A percentile compares a stretch with the other conserved stretches of the same genome.
These are phyloP conservation scores for Colletotrichum spinosum DNA, from an alignment of 2,329 filamentous ascomycete species.

Conservation along the genomic window DNA sequence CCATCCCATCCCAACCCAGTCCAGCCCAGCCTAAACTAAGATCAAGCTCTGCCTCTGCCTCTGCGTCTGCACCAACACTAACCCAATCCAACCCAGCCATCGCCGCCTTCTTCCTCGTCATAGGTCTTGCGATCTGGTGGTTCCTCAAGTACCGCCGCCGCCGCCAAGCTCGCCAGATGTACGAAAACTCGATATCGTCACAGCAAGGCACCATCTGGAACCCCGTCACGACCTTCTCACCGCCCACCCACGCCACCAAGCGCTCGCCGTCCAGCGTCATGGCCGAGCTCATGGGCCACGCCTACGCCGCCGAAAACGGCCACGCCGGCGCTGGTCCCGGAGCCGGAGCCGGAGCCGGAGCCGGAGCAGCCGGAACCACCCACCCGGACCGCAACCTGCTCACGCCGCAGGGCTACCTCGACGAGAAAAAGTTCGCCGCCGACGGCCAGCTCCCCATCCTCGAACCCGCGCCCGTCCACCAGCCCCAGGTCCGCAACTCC, in stretches of 20 bases:
- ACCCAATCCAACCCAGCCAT: constrained; percentile 1
- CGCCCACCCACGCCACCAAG: constrained; percentile 17
- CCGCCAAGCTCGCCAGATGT: constrained; percentile 11
- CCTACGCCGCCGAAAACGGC: constrained; percentile 40
- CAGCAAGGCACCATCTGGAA: constrained; percentile 21
- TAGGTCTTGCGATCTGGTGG: constrained; percentile 35
- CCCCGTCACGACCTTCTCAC: constrained; percentile 18
- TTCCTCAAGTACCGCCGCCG: constrained; percentile 29
- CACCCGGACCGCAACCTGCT: constrained; percentile 17
- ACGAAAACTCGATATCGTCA: constrained; percentile 1
- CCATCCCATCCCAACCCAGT: constrained; percentile 4
- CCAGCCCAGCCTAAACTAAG: constrained; percentile 30
- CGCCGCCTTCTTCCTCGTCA: constrained; percentile 25
- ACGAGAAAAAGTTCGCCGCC: constrained; percentile 38
- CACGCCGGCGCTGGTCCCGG: neutral
- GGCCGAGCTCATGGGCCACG: constrained; percentile 40
- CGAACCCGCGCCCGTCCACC: constrained; percentile 28
- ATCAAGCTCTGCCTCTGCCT: constrained; percentile 29
- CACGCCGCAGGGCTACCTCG: constrained; percentile 33
- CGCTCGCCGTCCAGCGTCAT: constrained; percentile 37
- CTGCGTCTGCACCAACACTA: constrained; percentile 16
- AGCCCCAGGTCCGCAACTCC: constrained; percentile 39
- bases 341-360: no score
- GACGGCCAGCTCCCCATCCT: constrained; percentile 35
- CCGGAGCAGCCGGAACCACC: no score